Evolutionary conservation across 768 basidiomycete genomes (phyloP).

Genomic region (Lanmaoa rubissima): DNA sequence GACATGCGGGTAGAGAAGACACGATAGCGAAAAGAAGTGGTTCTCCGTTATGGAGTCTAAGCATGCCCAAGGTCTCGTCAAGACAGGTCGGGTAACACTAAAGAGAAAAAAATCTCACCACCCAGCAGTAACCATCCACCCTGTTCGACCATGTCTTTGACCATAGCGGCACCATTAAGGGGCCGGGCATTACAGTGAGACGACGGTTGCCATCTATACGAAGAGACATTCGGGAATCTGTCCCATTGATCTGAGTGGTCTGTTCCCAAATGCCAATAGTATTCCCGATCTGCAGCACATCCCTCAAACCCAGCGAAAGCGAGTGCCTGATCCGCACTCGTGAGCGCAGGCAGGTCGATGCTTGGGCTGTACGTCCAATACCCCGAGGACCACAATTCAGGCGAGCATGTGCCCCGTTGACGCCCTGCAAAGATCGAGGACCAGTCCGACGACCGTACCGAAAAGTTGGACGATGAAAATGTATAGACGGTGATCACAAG

Average conservation of each 20-base stretch:
- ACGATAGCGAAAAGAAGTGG: conserved; percentile 73
- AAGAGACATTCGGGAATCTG: conserved; percentile 51
- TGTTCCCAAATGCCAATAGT: conserved; percentile 59
- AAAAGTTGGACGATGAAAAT: conserved; percentile 23
- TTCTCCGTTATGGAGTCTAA: conserved; percentile 69
- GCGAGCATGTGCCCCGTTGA: conserved; percentile 33
- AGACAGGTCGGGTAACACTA: background rate
- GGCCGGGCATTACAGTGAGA: conserved; percentile 42
- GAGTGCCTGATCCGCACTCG: conserved; percentile 42
- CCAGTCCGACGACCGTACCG: conserved; percentile 19
- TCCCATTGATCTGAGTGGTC: conserved; percentile 48
- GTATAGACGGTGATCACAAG: conserved; percentile 31
- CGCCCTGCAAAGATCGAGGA: conserved; percentile 26
- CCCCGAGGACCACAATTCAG: conserved; percentile 36
- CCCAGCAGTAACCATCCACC: conserved; percentile 71
- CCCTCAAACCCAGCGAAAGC: conserved; percentile 56
- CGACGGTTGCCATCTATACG: conserved; percentile 55
- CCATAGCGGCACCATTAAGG: conserved; percentile 42
- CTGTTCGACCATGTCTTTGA: conserved; percentile 60
- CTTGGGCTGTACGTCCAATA: conserved; percentile 43
- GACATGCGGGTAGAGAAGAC: conserved; percentile 64
- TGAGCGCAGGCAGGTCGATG: conserved; percentile 36
- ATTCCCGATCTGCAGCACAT: conserved; percentile 62
- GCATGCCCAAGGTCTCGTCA: conserved; percentile 2
- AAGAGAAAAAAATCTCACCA: conserved; percentile 38